These are phyloP conservation scores for Flaveria ramosissima DNA, from an alignment of 129 eudicot species.

Conservation along the genomic window DNA sequence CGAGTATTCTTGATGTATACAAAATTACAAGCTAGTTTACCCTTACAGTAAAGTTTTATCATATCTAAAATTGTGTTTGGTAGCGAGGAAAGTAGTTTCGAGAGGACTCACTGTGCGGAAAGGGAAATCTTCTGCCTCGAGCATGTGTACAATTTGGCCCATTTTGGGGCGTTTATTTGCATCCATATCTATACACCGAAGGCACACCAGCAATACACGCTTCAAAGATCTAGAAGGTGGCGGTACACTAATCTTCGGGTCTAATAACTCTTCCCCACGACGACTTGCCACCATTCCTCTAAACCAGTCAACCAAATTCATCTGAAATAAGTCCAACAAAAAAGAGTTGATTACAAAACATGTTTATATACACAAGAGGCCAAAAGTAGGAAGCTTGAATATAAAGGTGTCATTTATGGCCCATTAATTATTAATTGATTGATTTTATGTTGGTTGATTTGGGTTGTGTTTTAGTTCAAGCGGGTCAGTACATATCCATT, in stretches of 20 bases:
- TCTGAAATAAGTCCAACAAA: slow-evolving; percentile 50
- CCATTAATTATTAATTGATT: not conserved
- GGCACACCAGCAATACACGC: slow-evolving; percentile 86
- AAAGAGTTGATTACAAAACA: not conserved
- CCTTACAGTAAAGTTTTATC: not conserved
- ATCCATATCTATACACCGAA: slow-evolving; percentile 92
- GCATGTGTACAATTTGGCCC: slow-evolving; percentile 97
- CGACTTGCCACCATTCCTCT: slow-evolving; percentile 93
- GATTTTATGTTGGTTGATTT: not conserved
- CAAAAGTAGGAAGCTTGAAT: not conserved
- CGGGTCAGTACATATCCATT: not conserved
- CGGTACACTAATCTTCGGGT: slow-evolving; percentile 59
- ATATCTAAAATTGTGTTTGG: not conserved
- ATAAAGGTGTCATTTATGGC: not conserved
- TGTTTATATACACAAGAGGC: not conserved
- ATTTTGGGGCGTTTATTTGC: slow-evolving; percentile 85
- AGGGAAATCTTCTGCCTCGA: slow-evolving; percentile 86
- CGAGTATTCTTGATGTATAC: not conserved
- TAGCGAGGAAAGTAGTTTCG: not conserved
- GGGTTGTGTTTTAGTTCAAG: not conserved
- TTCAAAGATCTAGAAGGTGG: slow-evolving; percentile 85
- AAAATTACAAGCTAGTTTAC: no score
- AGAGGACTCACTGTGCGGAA: slow-evolving; percentile 57
- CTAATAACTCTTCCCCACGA: slow-evolving; percentile 79
- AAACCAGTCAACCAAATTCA: slow-evolving; percentile 98